These are phyloP conservation scores for Chrysoporthe puriensis DNA, from an alignment of 2,329 filamentous ascomycete genomes.

Conservation along the genomic window DNA sequence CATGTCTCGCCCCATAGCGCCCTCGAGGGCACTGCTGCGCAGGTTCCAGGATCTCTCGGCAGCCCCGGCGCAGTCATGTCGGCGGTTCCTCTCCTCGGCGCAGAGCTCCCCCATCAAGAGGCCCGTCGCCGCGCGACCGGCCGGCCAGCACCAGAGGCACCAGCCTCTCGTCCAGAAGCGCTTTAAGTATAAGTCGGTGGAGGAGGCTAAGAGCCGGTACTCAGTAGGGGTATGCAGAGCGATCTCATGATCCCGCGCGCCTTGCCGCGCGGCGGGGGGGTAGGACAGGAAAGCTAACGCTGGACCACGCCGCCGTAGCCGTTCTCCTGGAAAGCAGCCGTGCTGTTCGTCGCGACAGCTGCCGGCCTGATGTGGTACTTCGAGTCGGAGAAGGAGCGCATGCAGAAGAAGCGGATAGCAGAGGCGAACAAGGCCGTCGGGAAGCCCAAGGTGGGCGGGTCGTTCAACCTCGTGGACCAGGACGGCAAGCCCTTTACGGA, in stretches of 20 bases:
- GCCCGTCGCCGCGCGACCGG: slow-evolving; percentile 31
- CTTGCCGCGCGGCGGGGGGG: neutral
- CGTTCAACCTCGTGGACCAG: slow-evolving; percentile 82
- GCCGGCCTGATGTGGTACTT: slow-evolving; percentile 86
- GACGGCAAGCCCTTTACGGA: slow-evolving; percentile 78
- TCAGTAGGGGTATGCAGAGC: slow-evolving; percentile 54
- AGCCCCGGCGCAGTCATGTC: slow-evolving; percentile 42
- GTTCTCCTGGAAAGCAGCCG: slow-evolving; percentile 89
- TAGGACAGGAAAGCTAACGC: slow-evolving; percentile 22
- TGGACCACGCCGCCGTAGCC: slow-evolving; percentile 55
- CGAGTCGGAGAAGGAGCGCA: slow-evolving; percentile 86
- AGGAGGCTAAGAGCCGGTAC: slow-evolving; percentile 62
- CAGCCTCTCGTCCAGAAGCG: slow-evolving; percentile 42
- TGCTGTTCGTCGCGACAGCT: slow-evolving; percentile 82
- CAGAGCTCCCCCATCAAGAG: slow-evolving; percentile 30
- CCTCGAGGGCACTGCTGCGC: slow-evolving; percentile 42
- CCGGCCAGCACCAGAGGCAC: slow-evolving; percentile 27
- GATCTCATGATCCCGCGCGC: neutral
- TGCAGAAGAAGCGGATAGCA: slow-evolving; percentile 86
- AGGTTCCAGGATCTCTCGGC: slow-evolving; percentile 36
- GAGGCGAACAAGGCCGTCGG: slow-evolving; percentile 94
- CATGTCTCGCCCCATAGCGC: slow-evolving; percentile 46
- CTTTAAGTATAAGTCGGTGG: slow-evolving; percentile 56
- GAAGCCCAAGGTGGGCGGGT: slow-evolving; percentile 87
- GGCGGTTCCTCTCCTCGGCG: slow-evolving; percentile 47